Percentiles rank a stretch among this genome's conserved stretches.
Conservation (phyloP, 1,139 yeast species). For the Yamadazyma dushanensis region DNA sequence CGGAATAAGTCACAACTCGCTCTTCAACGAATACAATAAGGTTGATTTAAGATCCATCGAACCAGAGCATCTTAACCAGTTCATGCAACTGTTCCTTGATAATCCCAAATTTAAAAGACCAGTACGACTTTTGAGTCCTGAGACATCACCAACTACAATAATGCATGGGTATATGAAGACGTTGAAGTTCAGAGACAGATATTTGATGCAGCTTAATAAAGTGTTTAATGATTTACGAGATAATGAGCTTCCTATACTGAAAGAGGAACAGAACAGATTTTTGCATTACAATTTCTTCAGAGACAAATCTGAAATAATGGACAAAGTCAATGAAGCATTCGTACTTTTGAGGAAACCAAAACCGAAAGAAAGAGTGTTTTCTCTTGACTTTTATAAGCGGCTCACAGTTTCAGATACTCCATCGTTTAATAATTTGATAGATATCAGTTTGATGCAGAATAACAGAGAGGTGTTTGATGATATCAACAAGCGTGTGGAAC, state of each 20-base stretch:
- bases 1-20: not conserved
- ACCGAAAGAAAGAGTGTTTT: constrained; percentile 18
- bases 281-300: constrained; percentile 31
- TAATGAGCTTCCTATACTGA: constrained; percentile 28
- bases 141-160: not conserved
- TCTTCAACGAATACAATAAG: constrained; percentile 8
- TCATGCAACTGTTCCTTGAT: constrained; percentile 29
- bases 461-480: constrained; percentile 12
- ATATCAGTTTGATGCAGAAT: constrained; percentile 11
- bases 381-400: constrained; percentile 20
- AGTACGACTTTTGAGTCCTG: constrained; percentile 7
- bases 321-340: constrained; percentile 10
- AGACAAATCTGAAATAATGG: constrained; percentile 25
- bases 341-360: constrained; percentile 2
- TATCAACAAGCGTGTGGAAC: constrained; percentile 11
- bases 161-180: constrained; percentile 19
- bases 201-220: constrained; percentile 22
- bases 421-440: constrained; percentile 13
- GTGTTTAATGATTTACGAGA: constrained; percentile 29
- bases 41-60: constrained; percentile 9
- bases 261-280: constrained; percentile 30
- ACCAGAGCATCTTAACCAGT: constrained; percentile 37
- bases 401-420: constrained; percentile 14
- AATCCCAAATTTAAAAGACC: constrained; percentile 13
- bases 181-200: constrained; percentile 17